phyloP scores from a whole-genome alignment of 2,329 filamentous ascomycete genomes.

The Colletotrichum costaricense region DNA sequence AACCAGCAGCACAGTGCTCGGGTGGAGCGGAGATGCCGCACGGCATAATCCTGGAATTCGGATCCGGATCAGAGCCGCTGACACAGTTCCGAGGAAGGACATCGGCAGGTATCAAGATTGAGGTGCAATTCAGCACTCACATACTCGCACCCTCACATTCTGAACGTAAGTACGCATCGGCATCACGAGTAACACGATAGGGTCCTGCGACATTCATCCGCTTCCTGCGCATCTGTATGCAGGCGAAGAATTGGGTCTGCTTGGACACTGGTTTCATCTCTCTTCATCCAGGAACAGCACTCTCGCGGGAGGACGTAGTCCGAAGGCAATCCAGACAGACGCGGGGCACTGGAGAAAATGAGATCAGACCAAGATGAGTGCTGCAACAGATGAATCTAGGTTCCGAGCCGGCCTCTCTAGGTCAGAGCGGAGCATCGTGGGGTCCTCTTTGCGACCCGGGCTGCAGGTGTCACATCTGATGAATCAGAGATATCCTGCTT shows the following conservation, averaged over 20 bases:
- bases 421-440: conserved; percentile 16
- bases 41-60: background rate
- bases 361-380: background rate
- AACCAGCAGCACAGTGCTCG: background rate
- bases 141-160: background rate
- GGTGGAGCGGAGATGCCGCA: background rate
- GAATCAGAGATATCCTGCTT: conserved; percentile 1
- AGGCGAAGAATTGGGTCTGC: background rate
- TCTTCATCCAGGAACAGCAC: background rate
- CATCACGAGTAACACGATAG: background rate
- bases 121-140: background rate
- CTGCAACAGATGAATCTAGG: background rate
- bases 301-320: background rate
- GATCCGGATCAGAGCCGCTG: background rate
- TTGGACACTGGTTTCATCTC: background rate
- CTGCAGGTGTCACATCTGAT: conserved; percentile 14
- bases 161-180: background rate
- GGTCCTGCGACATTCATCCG: background rate
- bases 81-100: background rate
- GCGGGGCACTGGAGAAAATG: background rate
- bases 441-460: conserved; percentile 10
- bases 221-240: background rate
- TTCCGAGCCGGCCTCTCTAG: background rate
- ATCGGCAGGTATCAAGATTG: background rate
- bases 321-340: background rate